Conservation (phyloP, 306 rosid species). For the Astragalus glycyphyllos region DNA sequence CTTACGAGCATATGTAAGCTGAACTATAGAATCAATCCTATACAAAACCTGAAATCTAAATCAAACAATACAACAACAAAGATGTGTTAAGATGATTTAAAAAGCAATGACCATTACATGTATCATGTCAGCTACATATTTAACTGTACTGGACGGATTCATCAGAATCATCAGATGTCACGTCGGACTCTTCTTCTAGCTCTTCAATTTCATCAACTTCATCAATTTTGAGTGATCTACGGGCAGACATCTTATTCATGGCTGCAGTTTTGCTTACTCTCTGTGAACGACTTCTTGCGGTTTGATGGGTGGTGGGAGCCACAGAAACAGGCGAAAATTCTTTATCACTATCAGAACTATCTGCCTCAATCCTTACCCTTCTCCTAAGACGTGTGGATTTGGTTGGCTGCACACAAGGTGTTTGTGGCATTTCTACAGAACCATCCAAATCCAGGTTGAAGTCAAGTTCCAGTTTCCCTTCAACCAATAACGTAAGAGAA, state of each 20-base stretch:
- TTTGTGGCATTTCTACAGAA: conserved; percentile 55
- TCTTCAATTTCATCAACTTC: conserved; percentile 57
- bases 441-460: conserved; percentile 58
- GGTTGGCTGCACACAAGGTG: conserved; percentile 63
- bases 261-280: conserved; percentile 96
- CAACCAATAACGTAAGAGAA: conserved; percentile 23
- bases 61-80: conserved; percentile 43
- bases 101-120: conserved; percentile 5
- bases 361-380: conserved; percentile 66
- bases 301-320: conserved; percentile 52
- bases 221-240: conserved; percentile 42
- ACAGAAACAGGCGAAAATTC: conserved; percentile 63
- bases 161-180: conserved; percentile 66
- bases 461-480: conserved; percentile 59
- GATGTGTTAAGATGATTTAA: conserved; percentile 20
- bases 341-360: conserved; percentile 76
- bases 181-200: conserved; percentile 55
- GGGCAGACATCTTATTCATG: conserved; percentile 63
- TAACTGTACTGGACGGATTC: conserved; percentile 46
- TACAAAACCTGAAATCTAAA: conserved; percentile 49
- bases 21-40: conserved; percentile 17
- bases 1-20: conserved; percentile 30
- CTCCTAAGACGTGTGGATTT: conserved; percentile 63
- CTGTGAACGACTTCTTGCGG: conserved; percentile 63
- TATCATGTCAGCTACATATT: conserved; percentile 18